These are phyloP conservation scores for Suillus weaverae DNA, from an alignment of 768 basidiomycete species.

Conservation along the genomic window DNA sequence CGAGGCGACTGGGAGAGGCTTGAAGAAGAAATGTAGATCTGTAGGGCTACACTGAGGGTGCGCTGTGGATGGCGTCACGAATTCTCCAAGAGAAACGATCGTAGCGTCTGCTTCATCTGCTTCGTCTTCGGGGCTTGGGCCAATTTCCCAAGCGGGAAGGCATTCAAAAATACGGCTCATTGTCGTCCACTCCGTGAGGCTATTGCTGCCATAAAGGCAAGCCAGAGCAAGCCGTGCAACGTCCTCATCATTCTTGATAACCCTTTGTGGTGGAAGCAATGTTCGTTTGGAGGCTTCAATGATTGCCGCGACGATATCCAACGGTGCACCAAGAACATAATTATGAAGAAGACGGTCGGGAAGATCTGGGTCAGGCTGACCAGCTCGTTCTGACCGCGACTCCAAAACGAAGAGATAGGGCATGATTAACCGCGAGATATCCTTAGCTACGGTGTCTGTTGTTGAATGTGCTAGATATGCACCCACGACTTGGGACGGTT, in stretches of 20 bases:
- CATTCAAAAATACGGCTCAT: constrained; percentile 97
- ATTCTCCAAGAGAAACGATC: constrained; percentile 74
- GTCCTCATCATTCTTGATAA: constrained; percentile 81
- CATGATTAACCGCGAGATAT: constrained; percentile 77
- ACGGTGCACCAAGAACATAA: constrained; percentile 65
- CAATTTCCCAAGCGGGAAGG: constrained; percentile 84
- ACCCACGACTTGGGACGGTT: constrained; percentile 60
- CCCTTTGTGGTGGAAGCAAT: constrained; percentile 61
- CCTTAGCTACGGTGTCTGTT: constrained; percentile 58
- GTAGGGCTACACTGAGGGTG: constrained; percentile 55
- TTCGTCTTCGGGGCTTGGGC: constrained; percentile 55
- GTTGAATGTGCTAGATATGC: constrained; percentile 79
- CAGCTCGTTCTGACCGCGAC: constrained; percentile 79
- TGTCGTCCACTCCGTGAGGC: constrained; percentile 68
- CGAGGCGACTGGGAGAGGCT: constrained; percentile 68
- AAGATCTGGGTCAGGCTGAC: constrained; percentile 66
- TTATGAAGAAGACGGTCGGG: constrained; percentile 67
- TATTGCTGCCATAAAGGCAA: constrained; percentile 81
- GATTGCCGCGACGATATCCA: constrained; percentile 69
- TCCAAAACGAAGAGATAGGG: constrained; percentile 95
- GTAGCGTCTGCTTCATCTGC: constrained; percentile 82
- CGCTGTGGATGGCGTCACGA: constrained; percentile 72
- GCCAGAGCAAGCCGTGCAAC: constrained; percentile 86
- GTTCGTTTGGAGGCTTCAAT: constrained; percentile 95
- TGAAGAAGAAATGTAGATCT: constrained; percentile 81